A percentile compares a stretch with the other conserved stretches of the same genome.
These are phyloP conservation scores for Teratosphaeria destructans DNA, from an alignment of 2,329 filamentous ascomycete species.

Conservation along the genomic window DNA sequence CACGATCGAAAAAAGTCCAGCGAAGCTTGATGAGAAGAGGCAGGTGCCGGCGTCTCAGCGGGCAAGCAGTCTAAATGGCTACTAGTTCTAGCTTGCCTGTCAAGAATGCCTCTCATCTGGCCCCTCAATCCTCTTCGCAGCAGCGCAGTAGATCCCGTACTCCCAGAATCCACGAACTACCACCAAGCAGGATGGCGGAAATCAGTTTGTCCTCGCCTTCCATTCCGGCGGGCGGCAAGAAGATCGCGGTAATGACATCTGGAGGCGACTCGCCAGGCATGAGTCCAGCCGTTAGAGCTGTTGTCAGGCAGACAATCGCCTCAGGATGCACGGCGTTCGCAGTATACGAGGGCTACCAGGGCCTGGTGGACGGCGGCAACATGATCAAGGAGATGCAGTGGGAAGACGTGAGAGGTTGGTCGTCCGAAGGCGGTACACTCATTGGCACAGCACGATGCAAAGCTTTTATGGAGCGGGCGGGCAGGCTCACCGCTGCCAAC, in stretches of 20 bases:
- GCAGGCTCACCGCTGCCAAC: conserved; percentile 76
- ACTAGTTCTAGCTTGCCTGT: not conserved
- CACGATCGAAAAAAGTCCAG: not conserved
- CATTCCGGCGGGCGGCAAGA: conserved; percentile 37
- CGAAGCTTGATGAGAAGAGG: not conserved
- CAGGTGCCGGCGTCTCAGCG: not conserved
- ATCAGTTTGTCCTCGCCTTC: conserved; percentile 20
- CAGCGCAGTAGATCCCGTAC: not conserved
- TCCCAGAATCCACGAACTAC: not conserved
- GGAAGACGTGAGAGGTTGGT: conserved; percentile 89
- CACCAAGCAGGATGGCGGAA: conserved; percentile 18
- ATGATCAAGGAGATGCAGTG: conserved; percentile 82
- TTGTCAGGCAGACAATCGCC: conserved; percentile 84
- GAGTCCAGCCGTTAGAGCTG: conserved; percentile 82
- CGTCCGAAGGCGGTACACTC: conserved; percentile 86
- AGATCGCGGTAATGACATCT: conserved; percentile 86
- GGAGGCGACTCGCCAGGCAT: conserved; percentile 91
- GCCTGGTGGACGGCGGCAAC: conserved; percentile 77
- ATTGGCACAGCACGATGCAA: conserved; percentile 92
- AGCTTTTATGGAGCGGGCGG: conserved; percentile 80
- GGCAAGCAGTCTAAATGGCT: not conserved
- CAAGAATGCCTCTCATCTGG: not conserved
- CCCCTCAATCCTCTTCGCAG: not conserved
- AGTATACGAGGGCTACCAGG: conserved; percentile 87
- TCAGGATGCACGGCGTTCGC: conserved; percentile 45